These are phyloP conservation scores for Obelidium mucronatum DNA, from an alignment of 192 early-diverging fungal genomes.

Conservation along the genomic window DNA sequence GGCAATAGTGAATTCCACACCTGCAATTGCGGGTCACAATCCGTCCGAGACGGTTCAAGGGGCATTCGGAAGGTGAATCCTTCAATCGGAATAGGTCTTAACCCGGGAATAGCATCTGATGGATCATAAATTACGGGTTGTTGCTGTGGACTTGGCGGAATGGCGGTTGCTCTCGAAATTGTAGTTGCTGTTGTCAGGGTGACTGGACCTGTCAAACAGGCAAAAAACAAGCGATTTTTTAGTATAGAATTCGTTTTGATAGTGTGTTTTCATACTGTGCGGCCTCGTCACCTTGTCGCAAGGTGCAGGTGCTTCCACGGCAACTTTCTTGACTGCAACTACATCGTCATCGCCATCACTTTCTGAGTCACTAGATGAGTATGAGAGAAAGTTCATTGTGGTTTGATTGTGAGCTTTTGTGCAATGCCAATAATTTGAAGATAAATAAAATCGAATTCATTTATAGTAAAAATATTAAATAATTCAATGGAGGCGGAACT, in stretches of 20 bases:
- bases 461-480: too few species aligned
- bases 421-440: too few species aligned
- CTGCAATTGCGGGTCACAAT: constrained; percentile 15
- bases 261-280: too few species aligned
- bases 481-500: constrained; percentile 26
- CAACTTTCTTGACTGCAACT: too few species aligned
- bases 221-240: too few species aligned
- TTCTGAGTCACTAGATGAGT: not conserved
- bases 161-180: not conserved
- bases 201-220: not conserved
- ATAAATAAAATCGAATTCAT: too few species aligned
- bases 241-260: too few species aligned
- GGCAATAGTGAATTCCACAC: not conserved
- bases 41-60: not conserved
- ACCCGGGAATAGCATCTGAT: not conserved
- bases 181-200: not conserved
- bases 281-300: too few species aligned
- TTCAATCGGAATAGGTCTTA: not conserved
- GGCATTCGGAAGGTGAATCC: not conserved
- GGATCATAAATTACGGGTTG: not conserved
- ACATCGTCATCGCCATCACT: not conserved
- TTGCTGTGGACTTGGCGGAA: not conserved
- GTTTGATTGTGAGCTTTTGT: too few species aligned
- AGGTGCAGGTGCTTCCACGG: not conserved
- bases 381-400: not conserved